Evolutionary conservation across 495 filamentous ascomycete genomes (phyloP).

Genomic region (Cryomyces antarcticus): DNA sequence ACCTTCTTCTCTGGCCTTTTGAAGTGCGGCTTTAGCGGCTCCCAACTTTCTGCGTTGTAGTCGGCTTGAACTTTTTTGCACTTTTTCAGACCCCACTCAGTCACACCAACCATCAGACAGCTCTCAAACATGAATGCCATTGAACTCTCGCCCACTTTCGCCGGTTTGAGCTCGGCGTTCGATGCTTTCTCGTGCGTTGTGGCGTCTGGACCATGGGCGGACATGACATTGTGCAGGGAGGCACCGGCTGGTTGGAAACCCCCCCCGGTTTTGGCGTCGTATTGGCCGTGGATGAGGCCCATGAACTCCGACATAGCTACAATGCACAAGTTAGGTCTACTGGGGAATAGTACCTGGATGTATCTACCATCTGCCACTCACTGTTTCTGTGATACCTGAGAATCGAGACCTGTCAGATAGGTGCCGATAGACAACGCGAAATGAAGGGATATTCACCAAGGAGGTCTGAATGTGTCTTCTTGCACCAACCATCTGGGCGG

Average conservation of each 20-base stretch:
- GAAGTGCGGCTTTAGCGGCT: conserved; percentile 58
- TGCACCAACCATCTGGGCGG: conserved; percentile 62
- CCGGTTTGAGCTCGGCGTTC: conserved; percentile 34
- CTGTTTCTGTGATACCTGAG: conserved; percentile 44
- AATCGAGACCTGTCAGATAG: too few species aligned
- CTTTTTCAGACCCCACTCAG: conserved; percentile 70
- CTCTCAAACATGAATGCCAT: conserved; percentile 55
- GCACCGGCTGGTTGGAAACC: conserved; percentile 43
- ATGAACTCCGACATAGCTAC: conserved; percentile 63
- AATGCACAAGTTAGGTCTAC: too few species aligned
- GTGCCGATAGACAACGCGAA: too few species aligned
- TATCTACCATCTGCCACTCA: conserved; percentile 11
- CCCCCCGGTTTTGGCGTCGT: conserved; percentile 43
- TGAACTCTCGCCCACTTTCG: conserved; percentile 39
- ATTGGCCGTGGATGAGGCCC: conserved; percentile 52
- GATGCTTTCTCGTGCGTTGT: conserved; percentile 36
- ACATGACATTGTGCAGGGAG: conserved; percentile 44
- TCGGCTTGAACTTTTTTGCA: conserved; percentile 69
- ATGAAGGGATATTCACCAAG: conserved; percentile 23
- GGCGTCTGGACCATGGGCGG: conserved; percentile 39
- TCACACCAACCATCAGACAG: conserved; percentile 63
- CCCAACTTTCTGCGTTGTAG: conserved; percentile 78
- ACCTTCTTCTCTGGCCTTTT: conserved; percentile 58
- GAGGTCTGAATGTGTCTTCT: conserved; percentile 63
- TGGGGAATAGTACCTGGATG: conserved; percentile 2